Percentiles rank a stretch among this genome's conserved stretches.
phyloP scores from a whole-genome alignment of 768 basidiomycete genomes.

The Pleurotus cornucopiae region DNA sequence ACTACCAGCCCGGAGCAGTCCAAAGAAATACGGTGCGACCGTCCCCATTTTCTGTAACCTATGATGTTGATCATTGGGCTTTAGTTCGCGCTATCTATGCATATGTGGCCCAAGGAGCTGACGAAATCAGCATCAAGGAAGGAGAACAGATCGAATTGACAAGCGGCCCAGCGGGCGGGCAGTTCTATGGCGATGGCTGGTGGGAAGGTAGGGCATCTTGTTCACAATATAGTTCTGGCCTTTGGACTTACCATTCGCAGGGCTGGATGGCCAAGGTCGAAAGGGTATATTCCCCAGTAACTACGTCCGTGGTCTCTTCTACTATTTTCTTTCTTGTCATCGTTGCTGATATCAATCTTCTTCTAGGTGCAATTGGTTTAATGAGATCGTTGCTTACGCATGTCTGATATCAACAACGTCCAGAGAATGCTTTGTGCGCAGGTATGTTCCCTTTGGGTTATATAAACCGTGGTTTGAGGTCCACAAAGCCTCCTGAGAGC shows the following conservation, averaged over 20 bases:
- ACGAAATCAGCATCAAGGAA: constrained; percentile 61
- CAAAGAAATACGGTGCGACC: constrained; percentile 41
- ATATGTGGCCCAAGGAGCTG: constrained; percentile 69
- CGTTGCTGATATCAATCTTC: constrained; percentile 12
- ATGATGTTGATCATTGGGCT: constrained; percentile 9
- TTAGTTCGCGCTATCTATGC: constrained; percentile 80
- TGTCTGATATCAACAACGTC: not conserved
- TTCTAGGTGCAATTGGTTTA: constrained; percentile 46
- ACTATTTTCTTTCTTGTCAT: constrained; percentile 8
- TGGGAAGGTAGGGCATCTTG: constrained; percentile 64
- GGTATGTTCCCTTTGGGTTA: too few species aligned
- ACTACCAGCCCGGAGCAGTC: constrained; percentile 26
- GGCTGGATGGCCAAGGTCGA: constrained; percentile 51
- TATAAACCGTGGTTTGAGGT: too few species aligned
- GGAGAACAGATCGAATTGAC: constrained; percentile 64
- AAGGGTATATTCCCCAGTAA: constrained; percentile 88
- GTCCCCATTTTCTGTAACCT: constrained; percentile 15
- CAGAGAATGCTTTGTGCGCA: too few species aligned
- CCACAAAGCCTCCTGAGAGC: too few species aligned
- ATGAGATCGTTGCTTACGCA: constrained; percentile 12
- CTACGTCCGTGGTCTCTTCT: constrained; percentile 55
- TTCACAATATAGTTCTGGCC: constrained; percentile 3
- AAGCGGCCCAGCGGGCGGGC: constrained; percentile 55
- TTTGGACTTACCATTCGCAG: constrained; percentile 28
- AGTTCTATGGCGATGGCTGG: constrained; percentile 75